Evolutionary conservation across 305 asterid species (phyloP), one percentile per base, ranked within the genome.

Genomic region (Fraxinus latifolia): DNA sequence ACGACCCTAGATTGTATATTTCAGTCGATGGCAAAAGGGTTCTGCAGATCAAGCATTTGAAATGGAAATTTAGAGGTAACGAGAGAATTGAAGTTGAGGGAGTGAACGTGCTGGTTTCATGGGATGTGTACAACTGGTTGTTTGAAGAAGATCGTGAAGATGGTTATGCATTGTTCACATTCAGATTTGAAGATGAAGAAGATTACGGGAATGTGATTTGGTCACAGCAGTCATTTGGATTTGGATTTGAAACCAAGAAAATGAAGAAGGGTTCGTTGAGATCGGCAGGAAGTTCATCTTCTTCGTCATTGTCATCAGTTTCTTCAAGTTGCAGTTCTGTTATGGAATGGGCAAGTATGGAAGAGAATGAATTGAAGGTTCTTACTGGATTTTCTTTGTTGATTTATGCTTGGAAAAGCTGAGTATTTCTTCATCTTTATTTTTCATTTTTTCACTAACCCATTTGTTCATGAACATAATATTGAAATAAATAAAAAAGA

Each of bases 11-110:
- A 37, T 65, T 91, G 25, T 85, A 73, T 39, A 82, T 91, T 15
- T 44, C 70, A 21, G 73, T 91, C 5, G 92, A 88, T 79, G 77
- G 77, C 65, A 81, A 87, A 78, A 82, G 80, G 83, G 86, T 83
- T 17, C 68, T 91, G 75, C 87, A 86, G 77, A 84, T 91, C 7
- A 91, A 90, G 88, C 92, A 89, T 29, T 71, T 91, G 74, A 89
- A 87, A 23, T 91, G 95, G 95, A 91, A 91, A 74, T 91, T 91
- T 87, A 86, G 95, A 74, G 95, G 95, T 21, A 91, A 88, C 72
- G 91, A 91, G 76, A 81, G 87, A 23, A 76, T 91, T 27, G 92
- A 90, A 77, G 85, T 89, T 9, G 92, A 87, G 19, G 93, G 93
- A 0, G 60, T 84, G 31, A 78, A 74, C 2, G 85, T 91, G 1